Evolutionary conservation across 805 yeast genomes (phyloP).

Genomic region (Osmozyma mogii): DNA sequence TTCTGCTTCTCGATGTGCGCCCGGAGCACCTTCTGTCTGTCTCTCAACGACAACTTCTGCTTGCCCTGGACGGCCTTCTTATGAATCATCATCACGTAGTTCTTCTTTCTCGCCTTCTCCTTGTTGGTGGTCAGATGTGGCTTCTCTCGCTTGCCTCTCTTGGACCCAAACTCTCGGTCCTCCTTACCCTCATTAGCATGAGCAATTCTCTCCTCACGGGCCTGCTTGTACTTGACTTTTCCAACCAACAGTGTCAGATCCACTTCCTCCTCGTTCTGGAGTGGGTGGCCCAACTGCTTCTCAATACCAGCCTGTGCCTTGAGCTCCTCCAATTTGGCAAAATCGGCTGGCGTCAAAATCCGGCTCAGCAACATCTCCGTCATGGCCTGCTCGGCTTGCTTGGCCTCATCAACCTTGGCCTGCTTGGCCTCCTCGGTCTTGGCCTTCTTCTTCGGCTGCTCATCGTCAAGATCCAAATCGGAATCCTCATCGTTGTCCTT

Average conservation of each 20-base stretch:
- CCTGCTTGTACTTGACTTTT: slow-evolving; percentile 70
- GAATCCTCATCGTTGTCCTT: slow-evolving; percentile 8
- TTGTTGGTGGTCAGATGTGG: slow-evolving; percentile 87
- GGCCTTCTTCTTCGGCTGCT: slow-evolving; percentile 23
- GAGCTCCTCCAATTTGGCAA: slow-evolving; percentile 88
- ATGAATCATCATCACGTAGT: slow-evolving; percentile 97
- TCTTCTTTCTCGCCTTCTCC: slow-evolving; percentile 97
- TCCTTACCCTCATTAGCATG: slow-evolving; percentile 86
- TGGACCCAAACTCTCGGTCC: slow-evolving; percentile 86
- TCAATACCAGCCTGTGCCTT: slow-evolving; percentile 79
- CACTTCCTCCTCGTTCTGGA: slow-evolving; percentile 71
- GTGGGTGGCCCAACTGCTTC: slow-evolving; percentile 56
- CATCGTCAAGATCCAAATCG: slow-evolving; percentile 20
- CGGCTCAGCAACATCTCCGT: slow-evolving; percentile 59
- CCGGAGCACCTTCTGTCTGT: slow-evolving; percentile 75
- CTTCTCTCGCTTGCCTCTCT: slow-evolving; percentile 67
- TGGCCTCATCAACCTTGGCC: slow-evolving; percentile 15
- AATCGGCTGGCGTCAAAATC: slow-evolving; percentile 95
- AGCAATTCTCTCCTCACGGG: slow-evolving; percentile 85
- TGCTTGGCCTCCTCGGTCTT: slow-evolving; percentile 17
- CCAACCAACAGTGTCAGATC: slow-evolving; percentile 77
- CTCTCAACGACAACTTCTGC: slow-evolving; percentile 81
- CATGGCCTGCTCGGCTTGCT: slow-evolving; percentile 25
- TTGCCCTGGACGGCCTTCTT: slow-evolving; percentile 92
- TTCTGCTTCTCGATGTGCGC: slow-evolving; percentile 89